These are phyloP conservation scores for Entomortierella parvispora DNA, from an alignment of 192 early-diverging fungal species.

Conservation along the genomic window DNA sequence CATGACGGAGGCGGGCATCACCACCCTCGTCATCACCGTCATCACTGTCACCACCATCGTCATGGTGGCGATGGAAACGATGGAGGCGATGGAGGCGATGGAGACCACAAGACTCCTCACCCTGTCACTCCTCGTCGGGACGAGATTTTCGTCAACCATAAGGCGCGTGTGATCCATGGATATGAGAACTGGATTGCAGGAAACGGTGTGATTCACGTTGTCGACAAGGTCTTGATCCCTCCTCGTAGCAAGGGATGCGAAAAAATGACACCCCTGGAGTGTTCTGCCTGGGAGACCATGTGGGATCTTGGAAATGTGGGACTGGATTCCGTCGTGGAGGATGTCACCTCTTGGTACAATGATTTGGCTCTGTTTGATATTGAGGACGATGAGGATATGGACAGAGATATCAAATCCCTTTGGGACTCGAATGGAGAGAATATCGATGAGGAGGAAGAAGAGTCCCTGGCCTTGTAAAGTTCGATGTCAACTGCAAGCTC, in stretches of 20 bases:
- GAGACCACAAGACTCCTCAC: not conserved
- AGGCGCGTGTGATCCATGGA: slow-evolving; percentile 10
- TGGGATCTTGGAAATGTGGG: slow-evolving; percentile 27
- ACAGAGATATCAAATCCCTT: not conserved
- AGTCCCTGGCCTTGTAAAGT: too few species aligned
- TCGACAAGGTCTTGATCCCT: slow-evolving; percentile 53
- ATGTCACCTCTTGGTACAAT: slow-evolving; percentile 1
- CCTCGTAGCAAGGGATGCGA: slow-evolving; percentile 43
- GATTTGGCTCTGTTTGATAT: slow-evolving; percentile 22
- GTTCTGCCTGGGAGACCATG: slow-evolving; percentile 32
- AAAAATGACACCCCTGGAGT: slow-evolving; percentile 22
- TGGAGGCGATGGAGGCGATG: not conserved
- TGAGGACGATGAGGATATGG: not conserved
- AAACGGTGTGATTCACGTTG: slow-evolving; percentile 58
- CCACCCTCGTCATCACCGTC: slow-evolving; percentile 6
- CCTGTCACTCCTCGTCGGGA: not conserved
- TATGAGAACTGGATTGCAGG: slow-evolving; percentile 55
- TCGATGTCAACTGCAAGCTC: too few species aligned
- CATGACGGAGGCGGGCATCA: slow-evolving; percentile 8
- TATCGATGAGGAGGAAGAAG: not conserved
- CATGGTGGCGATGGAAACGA: not conserved
- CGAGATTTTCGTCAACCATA: slow-evolving; percentile 28
- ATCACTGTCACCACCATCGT: not conserved
- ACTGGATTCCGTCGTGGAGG: slow-evolving; percentile 7
- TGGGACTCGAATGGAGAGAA: not conserved